Evolutionary conservation across 495 filamentous ascomycete genomes (phyloP).

Genomic region (Friedmanniomyces endolithicus): DNA sequence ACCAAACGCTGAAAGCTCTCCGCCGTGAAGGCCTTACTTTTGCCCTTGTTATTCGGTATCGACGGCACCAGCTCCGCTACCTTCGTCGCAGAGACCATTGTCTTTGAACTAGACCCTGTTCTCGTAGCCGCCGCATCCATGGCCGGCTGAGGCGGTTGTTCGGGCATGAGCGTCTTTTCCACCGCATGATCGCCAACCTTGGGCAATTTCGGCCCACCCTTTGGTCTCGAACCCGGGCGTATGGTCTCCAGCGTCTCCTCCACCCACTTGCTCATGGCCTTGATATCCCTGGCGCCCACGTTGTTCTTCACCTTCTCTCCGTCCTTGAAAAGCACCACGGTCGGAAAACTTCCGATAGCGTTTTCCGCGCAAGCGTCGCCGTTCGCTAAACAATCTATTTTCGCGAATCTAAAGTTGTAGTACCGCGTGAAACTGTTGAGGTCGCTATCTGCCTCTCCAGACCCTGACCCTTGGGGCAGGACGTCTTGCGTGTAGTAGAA

Average conservation of each 20-base stretch:
- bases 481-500: constrained; percentile 92
- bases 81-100: constrained; percentile 8
- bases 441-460: constrained; percentile 29
- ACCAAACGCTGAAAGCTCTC: constrained; percentile 80
- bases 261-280: constrained; percentile 50
- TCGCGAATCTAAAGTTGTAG: constrained; percentile 83
- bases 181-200: constrained; percentile 44
- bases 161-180: constrained; percentile 34
- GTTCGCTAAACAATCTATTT: constrained; percentile 70
- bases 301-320: constrained; percentile 52
- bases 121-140: constrained; percentile 26
- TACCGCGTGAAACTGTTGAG: constrained; percentile 54
- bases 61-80: constrained; percentile 22
- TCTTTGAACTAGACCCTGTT: constrained; percentile 20
- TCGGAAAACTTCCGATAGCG: constrained; percentile 55
- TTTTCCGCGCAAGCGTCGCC: constrained; percentile 59
- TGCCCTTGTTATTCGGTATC: constrained; percentile 60
- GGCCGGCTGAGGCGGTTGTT: constrained; percentile 22
- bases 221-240: constrained; percentile 64
- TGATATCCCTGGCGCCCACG: constrained; percentile 49
- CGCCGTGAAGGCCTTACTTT: constrained; percentile 60
- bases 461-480: constrained; percentile 35
- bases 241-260: constrained; percentile 67
- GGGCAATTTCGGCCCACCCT: constrained; percentile 48
- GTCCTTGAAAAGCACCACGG: constrained; percentile 70